phyloP scores from a whole-genome alignment of 2,329 filamentous ascomycete species.

The Ophiostoma tasmaniense region DNA sequence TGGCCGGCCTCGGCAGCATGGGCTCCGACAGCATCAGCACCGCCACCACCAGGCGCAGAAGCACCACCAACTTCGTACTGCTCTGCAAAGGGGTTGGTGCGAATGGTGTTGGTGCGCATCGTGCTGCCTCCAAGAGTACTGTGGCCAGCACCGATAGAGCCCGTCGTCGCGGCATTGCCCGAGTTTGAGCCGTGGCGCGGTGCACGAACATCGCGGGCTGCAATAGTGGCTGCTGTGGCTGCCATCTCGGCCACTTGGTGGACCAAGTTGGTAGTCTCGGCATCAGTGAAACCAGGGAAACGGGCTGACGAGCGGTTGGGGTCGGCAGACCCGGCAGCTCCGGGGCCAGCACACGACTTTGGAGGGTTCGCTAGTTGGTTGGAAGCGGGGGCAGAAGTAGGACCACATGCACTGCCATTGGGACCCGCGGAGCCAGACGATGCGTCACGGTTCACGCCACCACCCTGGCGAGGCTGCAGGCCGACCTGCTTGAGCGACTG shows the following conservation, averaged over 20 bases:
- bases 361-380: background rate
- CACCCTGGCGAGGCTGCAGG: constrained; percentile 41
- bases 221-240: constrained; percentile 80
- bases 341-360: background rate
- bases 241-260: constrained; percentile 90
- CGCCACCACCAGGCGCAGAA: constrained; percentile 11
- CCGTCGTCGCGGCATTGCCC: constrained; percentile 16
- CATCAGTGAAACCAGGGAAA: constrained; percentile 65
- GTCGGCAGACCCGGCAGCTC: constrained; percentile 22
- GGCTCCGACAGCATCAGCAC: background rate
- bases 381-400: background rate
- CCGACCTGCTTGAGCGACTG: constrained; percentile 83
- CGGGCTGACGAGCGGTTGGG: constrained; percentile 33
- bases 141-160: constrained; percentile 7
- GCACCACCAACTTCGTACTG: constrained; percentile 12
- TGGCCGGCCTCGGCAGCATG: constrained; percentile 31
- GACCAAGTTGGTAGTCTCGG: constrained; percentile 72
- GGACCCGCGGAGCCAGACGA: constrained; percentile 28
- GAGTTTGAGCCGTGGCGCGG: constrained; percentile 15
- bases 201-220: constrained; percentile 60
- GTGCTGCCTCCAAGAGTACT: background rate
- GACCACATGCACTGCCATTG: background rate
- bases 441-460: constrained; percentile 31
- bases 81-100: constrained; percentile 14
- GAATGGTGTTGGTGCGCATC: constrained; percentile 11